These are phyloP conservation scores for Boletus patriciae DNA, from an alignment of 768 basidiomycete genomes.

Conservation along the genomic window DNA sequence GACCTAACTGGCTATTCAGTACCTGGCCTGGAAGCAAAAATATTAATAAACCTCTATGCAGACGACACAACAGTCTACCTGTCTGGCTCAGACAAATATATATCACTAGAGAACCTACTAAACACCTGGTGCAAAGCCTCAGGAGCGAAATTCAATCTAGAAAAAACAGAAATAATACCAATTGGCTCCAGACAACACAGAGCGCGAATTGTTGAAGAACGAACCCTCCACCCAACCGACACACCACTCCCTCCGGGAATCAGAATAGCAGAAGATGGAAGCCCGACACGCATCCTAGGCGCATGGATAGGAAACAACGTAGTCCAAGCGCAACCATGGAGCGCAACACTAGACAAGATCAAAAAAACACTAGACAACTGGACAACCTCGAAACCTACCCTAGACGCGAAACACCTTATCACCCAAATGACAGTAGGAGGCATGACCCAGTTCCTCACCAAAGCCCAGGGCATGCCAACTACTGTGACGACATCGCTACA, in stretches of 20 bases:
- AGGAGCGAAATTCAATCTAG: slow-evolving; percentile 17
- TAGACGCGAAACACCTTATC: slow-evolving; percentile 13
- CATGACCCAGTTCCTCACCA: slow-evolving; percentile 32
- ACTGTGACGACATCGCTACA: too few relatives aligned
- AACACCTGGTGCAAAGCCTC: slow-evolving; percentile 34
- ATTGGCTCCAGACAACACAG: too few relatives aligned
- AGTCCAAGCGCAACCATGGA: slow-evolving; percentile 13
- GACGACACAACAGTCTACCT: slow-evolving; percentile 29
- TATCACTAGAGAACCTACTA: slow-evolving; percentile 26
- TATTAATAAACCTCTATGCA: slow-evolving; percentile 24
- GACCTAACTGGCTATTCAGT: background rate
- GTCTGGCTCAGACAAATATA: slow-evolving; percentile 9
- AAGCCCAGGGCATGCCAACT: slow-evolving; percentile 15
- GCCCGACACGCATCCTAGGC: slow-evolving; percentile 8
- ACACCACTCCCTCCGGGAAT: background rate
- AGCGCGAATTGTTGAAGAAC: too few relatives aligned
- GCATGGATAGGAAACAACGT: slow-evolving; percentile 28
- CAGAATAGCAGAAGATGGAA: slow-evolving; percentile 11
- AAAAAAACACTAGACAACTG: background rate
- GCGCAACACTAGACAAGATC: slow-evolving; percentile 22
- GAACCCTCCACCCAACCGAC: background rate
- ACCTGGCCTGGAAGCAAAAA: too few relatives aligned
- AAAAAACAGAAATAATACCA: too few relatives aligned
- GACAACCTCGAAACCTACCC: slow-evolving; percentile 14
- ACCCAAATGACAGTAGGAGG: slow-evolving; percentile 18